Evolutionary conservation across 2,329 filamentous ascomycete species (phyloP), one percentile per base, ranked within the genome.

Genomic region (Xylariaceae sp.): DNA sequence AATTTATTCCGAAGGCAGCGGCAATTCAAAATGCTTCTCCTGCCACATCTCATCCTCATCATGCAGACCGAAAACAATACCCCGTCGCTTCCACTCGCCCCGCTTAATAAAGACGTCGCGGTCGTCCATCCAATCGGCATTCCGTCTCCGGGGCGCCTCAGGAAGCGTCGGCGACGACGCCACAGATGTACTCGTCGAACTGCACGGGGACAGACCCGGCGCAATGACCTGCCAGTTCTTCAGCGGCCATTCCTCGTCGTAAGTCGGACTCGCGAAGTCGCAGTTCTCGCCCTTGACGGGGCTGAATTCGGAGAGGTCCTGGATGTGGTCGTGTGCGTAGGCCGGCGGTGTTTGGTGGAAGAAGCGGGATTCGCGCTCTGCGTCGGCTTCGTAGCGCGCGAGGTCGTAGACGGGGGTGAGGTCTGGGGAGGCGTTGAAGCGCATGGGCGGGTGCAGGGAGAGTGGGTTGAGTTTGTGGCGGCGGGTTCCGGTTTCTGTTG

Each of bases 171-270:
- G 66, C 1, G 67, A 65, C 8, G 61, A 55, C 0, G 61, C 62
- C 1, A 63, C 59, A 1, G 67, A 65, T 4, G 62, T 53, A 11
- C 50, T 56, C 2, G 64, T 44, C 15, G 67, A 67, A 7, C 64
- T 60, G 35, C 64, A 49, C 47, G 65, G 64, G 1, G 64, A 64
- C 8, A 68, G 53, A 10, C 67, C 66, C 1, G 69, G 67, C 11
- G 69, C 69, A 13, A 72, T 67, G 3, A 64, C 48, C 55, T 73
- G 70, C 70, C 71, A 72, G 62, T 73, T 70, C 56, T 72, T 71
- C 9, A 73, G 63, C 0, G 71, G 71, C 71, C 71, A 73, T 53
- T 72, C 70, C 1, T 45, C 42, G 17, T 18, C 17, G 17, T 18
- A 18, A 18, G 17, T 18, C 17, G 17, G 17, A 18, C 17, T 18